Base-by-base conservation (phyloP, 441 rosid species). In the Capsella rubella region DNA sequence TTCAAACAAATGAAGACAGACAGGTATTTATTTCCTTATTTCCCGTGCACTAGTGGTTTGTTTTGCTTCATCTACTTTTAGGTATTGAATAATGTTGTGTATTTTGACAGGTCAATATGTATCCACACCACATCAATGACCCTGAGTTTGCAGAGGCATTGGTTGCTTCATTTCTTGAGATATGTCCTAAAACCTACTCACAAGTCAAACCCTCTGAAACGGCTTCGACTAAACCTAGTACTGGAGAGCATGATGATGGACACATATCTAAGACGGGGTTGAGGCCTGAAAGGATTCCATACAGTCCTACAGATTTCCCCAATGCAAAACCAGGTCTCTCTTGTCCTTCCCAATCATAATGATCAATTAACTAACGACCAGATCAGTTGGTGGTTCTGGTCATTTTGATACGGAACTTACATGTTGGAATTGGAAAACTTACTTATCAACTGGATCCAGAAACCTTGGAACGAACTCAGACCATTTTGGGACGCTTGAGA, bases 111-210 rank as follows among this genome's bases (percentile, higher is more conserved):
- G 90, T 95, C 39, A 88, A 84, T 78, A 79, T 74, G 35, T 82
- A 79, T 72, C 83, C 97, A 34, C 83, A 71, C 72, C 89, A 95
- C 80, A 79, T 95, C 85, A 95, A 95, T 78, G 99, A 95, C 77
- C 79, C 78, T 37, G 88, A 86, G 88, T 95, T 95, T 80, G 99
- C 92, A 37, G 81, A 89, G 69, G 91, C 87, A 58, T 79, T 92
- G 73, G 97, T 88, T 39, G 85, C 89, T 67, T 82, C 96, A 43
- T 95, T 89, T 79, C 71, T 90, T 58, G 94, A 88, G 80, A 89
- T 90, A 64, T 78, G 75, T 79, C 80, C 45, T 27, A 76, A 78
- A 56, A 78, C 73, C 64, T 46, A 61, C 5, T 15, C 64, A 51
- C 81, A 80, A 47, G 62, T 57, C 68, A 66, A 50, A 74, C 71